A percentile compares a stretch with the other conserved stretches of the same genome.
Evolutionary conservation across 352 stramenopile genomes (phyloP).

Genomic region (Halophytophthora polymorphica): DNA sequence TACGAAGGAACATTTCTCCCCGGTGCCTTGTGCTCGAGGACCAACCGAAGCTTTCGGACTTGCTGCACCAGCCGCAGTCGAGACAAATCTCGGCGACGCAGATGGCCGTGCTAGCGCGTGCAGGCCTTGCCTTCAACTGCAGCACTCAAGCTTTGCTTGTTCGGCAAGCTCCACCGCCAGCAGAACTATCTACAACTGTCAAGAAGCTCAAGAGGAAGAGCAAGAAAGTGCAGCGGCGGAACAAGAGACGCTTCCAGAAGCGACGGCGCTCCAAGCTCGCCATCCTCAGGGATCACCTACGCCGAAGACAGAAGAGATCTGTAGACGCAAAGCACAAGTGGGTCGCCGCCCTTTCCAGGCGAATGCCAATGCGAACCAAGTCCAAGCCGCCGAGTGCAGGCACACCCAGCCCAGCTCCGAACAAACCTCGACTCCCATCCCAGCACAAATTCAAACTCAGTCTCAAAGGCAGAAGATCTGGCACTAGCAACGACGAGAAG

Average conservation of each 20-base stretch:
- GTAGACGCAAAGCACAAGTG: conserved; percentile 8
- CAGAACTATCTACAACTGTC: conserved; percentile 1
- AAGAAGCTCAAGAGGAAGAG: conserved; percentile 13
- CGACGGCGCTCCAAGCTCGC: too few relatives aligned
- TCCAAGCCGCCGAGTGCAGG: background rate
- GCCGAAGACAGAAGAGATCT: too few relatives aligned
- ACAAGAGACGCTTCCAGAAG: too few relatives aligned
- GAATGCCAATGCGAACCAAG: conserved; percentile 3
- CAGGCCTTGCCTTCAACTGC: conserved; percentile 38
- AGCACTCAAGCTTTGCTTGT: conserved; percentile 35
- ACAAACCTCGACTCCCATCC: too few relatives aligned
- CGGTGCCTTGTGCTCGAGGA: conserved; percentile 33
- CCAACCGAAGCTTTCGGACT: conserved; percentile 8
- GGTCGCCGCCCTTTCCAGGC: conserved; percentile 2
- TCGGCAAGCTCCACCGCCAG: conserved; percentile 15
- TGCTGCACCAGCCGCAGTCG: background rate
- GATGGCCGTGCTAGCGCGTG: conserved; percentile 27
- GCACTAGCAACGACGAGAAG: conserved; percentile 2
- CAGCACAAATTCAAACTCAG: conserved; percentile 12
- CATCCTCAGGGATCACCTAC: too few relatives aligned
- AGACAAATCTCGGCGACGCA: conserved; percentile 30
- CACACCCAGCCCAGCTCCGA: too few relatives aligned
- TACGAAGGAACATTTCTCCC: conserved; percentile 50
- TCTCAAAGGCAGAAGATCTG: background rate
- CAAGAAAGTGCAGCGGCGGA: background rate